Evolutionary conservation across 805 yeast genomes (phyloP).

Genomic region (Monosporozyma solicola): DNA sequence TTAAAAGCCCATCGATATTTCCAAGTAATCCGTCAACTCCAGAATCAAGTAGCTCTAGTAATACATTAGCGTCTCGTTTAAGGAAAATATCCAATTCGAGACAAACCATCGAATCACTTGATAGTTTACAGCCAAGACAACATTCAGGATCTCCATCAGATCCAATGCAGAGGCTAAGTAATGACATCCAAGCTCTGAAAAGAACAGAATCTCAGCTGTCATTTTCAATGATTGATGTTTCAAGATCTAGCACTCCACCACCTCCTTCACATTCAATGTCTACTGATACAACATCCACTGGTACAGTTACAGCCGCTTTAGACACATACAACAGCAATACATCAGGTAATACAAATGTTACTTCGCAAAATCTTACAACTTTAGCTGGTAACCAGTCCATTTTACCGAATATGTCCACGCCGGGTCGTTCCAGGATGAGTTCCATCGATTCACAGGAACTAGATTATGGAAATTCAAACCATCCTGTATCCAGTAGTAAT

Average conservation of each 20-base stretch:
- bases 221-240: constrained; percentile 19
- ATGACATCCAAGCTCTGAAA: constrained; percentile 11
- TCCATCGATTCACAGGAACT: background rate
- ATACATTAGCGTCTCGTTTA: background rate
- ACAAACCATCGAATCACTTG: constrained; percentile 1
- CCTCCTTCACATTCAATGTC: constrained; percentile 5
- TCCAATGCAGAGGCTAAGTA: constrained; percentile 1
- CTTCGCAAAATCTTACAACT: background rate
- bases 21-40: constrained; percentile 4
- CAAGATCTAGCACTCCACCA: constrained; percentile 26
- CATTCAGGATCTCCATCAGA: background rate
- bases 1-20: background rate
- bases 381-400: background rate
- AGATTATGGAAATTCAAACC: background rate
- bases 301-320: background rate
- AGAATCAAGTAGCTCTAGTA: background rate
- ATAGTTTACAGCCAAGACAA: background rate
- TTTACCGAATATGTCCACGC: constrained; percentile 2
- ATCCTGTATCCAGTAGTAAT: background rate
- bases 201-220: constrained; percentile 27
- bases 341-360: background rate
- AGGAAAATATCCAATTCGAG: constrained; percentile 2
- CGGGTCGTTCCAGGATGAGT: background rate
- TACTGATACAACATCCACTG: background rate
- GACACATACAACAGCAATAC: background rate